Conservation (phyloP, 768 basidiomycete genomes). For the Imleria badia region DNA sequence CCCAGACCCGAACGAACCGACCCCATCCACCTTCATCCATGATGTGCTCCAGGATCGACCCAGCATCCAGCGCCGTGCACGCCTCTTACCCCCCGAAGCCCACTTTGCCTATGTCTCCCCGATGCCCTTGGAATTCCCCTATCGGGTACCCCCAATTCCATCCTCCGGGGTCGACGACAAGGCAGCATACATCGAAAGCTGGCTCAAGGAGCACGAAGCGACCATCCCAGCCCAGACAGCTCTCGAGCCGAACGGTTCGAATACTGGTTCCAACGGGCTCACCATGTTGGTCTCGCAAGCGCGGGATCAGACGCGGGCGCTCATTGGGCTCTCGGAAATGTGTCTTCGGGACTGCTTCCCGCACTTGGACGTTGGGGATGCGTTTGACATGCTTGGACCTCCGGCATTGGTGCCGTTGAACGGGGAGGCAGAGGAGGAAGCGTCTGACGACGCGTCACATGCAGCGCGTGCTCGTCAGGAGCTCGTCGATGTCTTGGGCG, state of each 20-base stretch:
- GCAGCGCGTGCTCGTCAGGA: conserved; percentile 57
- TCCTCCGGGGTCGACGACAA: conserved; percentile 52
- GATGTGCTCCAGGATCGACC: conserved; percentile 51
- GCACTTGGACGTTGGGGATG: conserved; percentile 83
- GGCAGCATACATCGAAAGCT: conserved; percentile 68
- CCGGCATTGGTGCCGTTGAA: conserved; percentile 45
- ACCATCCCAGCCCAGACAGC: conserved; percentile 27
- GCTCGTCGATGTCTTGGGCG: conserved; percentile 79
- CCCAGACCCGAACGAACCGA: conserved; percentile 58
- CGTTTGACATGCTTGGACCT: conserved; percentile 62
- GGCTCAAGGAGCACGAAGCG: conserved; percentile 70
- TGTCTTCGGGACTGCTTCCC: conserved; percentile 78
- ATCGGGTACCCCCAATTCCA: conserved; percentile 58
- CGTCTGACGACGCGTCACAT: conserved; percentile 11
- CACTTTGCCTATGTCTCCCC: conserved; percentile 87
- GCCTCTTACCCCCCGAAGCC: conserved; percentile 52
- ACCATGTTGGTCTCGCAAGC: conserved; percentile 50
- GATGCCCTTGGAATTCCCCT: conserved; percentile 81
- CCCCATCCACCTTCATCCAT: conserved; percentile 49
- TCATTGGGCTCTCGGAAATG: conserved; percentile 72
- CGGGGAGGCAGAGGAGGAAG: conserved; percentile 23
- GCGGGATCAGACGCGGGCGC: conserved; percentile 51
- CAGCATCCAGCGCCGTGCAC: conserved; percentile 67
- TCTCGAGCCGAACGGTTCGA: neutral
- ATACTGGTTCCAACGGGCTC: conserved; percentile 22